A percentile compares a stretch with the other conserved stretches of the same genome.
Evolutionary conservation across 108 stramenopile species (phyloP).

Genomic region (Tribonema minus): DNA sequence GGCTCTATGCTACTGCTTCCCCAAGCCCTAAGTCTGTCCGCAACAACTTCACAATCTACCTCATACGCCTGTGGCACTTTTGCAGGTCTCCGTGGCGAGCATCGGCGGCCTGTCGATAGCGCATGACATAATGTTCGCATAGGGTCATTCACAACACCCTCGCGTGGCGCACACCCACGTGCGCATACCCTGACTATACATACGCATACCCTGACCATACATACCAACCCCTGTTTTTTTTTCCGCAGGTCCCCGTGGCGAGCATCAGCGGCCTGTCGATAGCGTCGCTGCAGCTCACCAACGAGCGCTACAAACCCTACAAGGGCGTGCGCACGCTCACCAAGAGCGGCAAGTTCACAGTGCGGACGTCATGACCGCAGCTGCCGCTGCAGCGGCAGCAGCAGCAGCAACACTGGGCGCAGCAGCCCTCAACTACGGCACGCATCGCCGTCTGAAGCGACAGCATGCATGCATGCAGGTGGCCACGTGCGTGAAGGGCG

Average conservation of each 20-base stretch:
- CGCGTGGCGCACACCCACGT: no score
- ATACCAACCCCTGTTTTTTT: background rate
- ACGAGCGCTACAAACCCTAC: slow-evolving; percentile 90
- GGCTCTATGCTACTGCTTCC: no score
- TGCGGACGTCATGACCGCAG: slow-evolving; percentile 21
- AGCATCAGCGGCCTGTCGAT: slow-evolving; percentile 87
- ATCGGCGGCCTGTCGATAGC: background rate
- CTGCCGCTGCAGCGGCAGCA: background rate
- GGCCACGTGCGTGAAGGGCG: no score
- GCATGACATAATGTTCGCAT: background rate
- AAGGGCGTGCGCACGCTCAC: slow-evolving; percentile 74
- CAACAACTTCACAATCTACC: no score
- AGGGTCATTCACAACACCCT: background rate
- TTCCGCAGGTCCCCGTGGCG: slow-evolving; percentile 76
- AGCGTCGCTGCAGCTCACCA: slow-evolving; percentile 75
- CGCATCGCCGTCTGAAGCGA: no score
- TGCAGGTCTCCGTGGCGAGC: slow-evolving; percentile 76
- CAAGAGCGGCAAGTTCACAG: slow-evolving; percentile 31
- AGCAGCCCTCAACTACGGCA: no score
- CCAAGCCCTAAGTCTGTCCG: no score
- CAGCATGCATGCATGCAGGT: no score
- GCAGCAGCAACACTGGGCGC: background rate
- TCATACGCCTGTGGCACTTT: no score
- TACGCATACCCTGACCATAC: background rate
- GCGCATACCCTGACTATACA: no score